Conservation (phyloP, 2,329 filamentous ascomycete species). For the Colletotrichum acutatum region DNA sequence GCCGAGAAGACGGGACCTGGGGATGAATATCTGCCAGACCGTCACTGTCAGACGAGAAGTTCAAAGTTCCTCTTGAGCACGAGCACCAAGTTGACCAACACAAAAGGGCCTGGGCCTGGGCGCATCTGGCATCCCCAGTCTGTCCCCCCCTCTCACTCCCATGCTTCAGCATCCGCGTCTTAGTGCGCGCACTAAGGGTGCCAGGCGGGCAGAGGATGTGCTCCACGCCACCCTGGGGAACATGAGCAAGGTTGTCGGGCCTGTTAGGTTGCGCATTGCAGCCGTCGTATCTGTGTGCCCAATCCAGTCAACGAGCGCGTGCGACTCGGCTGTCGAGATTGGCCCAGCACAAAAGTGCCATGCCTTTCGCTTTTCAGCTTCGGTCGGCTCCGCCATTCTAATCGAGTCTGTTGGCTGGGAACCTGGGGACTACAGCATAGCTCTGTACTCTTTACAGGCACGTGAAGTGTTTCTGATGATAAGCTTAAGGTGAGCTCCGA, state of each 20-base stretch:
- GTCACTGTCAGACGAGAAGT: not conserved
- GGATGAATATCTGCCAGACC: not conserved
- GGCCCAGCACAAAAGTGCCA: conserved; percentile 25
- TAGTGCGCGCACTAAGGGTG: not conserved
- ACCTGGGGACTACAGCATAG: not conserved
- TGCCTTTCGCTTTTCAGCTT: conserved; percentile 21
- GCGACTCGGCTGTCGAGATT: conserved; percentile 5
- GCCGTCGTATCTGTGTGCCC: conserved; percentile 30
- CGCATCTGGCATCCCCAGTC: too few relatives aligned
- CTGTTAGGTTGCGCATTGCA: conserved; percentile 8
- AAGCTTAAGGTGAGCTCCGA: conserved; percentile 27
- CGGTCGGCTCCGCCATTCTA: conserved; percentile 31
- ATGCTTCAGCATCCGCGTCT: not conserved
- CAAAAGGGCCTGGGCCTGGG: conserved; percentile 1
- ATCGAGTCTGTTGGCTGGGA: not conserved
- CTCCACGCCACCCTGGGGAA: conserved; percentile 16
- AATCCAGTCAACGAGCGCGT: conserved; percentile 34
- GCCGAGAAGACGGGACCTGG: not conserved
- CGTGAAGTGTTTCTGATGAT: conserved; percentile 15
- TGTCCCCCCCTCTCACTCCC: not conserved
- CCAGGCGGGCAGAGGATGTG: conserved; percentile 4
- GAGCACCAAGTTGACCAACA: not conserved
- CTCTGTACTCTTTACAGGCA: not conserved
- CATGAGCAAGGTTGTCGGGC: conserved; percentile 13
- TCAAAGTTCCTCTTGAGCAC: not conserved